phyloP scores from a whole-genome alignment of 2,329 filamentous ascomycete species.

The Orbilia brochopaga region DNA sequence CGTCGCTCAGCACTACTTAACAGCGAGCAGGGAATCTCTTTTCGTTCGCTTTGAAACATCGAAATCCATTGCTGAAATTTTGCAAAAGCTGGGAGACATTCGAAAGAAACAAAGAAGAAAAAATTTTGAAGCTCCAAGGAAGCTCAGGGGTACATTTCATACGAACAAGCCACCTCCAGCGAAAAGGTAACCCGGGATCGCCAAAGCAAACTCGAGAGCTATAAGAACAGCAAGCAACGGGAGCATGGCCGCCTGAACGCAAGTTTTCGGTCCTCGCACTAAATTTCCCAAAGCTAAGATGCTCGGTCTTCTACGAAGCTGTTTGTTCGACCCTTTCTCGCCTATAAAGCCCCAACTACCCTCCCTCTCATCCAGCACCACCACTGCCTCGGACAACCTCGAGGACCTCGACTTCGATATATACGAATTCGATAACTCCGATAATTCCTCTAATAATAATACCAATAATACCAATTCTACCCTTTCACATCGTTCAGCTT shows the following conservation, averaged over 20 bases:
- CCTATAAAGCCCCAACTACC: slow-evolving; percentile 43
- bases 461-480: slow-evolving; percentile 13
- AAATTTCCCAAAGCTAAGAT: slow-evolving; percentile 19
- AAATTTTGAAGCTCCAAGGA: neutral
- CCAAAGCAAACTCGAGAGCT: slow-evolving; percentile 4
- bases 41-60: slow-evolving; percentile 4
- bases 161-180: neutral
- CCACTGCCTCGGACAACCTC: slow-evolving; percentile 18
- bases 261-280: neutral
- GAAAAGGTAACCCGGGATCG: neutral
- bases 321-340: slow-evolving; percentile 45
- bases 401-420: slow-evolving; percentile 49
- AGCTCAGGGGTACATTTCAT: neutral
- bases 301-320: slow-evolving; percentile 35
- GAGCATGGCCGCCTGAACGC: slow-evolving; percentile 6
- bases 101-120: neutral
- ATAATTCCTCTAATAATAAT: slow-evolving; percentile 28
- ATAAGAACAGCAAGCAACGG: slow-evolving; percentile 8
- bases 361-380: slow-evolving; percentile 15
- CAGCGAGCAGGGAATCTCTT: neutral
- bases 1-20: neutral
- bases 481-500: neutral
- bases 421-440: slow-evolving; percentile 38
- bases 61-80: neutral
- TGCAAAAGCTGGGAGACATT: neutral